Base-by-base conservation (phyloP, 495 filamentous ascomycete species). In the Aspergillus conjunctus region DNA sequence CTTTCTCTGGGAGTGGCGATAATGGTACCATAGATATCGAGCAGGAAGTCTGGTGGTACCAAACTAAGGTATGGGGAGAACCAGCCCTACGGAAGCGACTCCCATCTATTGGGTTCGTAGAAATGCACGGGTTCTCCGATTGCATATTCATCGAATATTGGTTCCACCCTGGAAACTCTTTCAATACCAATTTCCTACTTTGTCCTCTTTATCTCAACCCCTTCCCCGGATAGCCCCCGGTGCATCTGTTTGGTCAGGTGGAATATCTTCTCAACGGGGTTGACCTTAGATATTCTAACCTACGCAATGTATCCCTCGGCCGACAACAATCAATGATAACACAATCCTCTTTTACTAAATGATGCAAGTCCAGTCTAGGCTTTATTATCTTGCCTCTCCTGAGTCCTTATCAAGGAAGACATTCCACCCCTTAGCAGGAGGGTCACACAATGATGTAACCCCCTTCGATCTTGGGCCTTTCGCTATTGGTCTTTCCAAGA, bases 381-480 rank as follows among this genome's bases (percentile, higher is more conserved):
- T 26, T 26, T 5, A 26, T 26, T 26, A 26, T 26, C 26, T 26
- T 26, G 26, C 26, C 5, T 26, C 26, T 5, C 26, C 26, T 26
- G 5, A 20, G 20, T 21, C 21, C 21, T 51, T 51, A 51, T 51
- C 49, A 31, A 26, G 49, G 26, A 3, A n/a, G 11, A n/a, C 49
- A 51, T 51, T 51, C 49, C 49, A 51, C 12, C 22, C 49, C 49
- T 31, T 51, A 32, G 21, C 12, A 15, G 11, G 14, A 32, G 12
- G 12, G 49, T 51, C 20, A 14, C 20, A 51, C 49, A 51, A 51
- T 51, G 49, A 51, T 51, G 49, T 51, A 51, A 51, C 30, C 12
- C 17, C 12, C 12, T 20, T 30, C 44, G 9, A 51, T 32, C 44
- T 18, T 2, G 39, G 17, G 21, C 49, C 21, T 32, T 30, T 31